These are phyloP conservation scores for Globisporangium canariense DNA, from an alignment of 352 stramenopile genomes.

Conservation along the genomic window DNA sequence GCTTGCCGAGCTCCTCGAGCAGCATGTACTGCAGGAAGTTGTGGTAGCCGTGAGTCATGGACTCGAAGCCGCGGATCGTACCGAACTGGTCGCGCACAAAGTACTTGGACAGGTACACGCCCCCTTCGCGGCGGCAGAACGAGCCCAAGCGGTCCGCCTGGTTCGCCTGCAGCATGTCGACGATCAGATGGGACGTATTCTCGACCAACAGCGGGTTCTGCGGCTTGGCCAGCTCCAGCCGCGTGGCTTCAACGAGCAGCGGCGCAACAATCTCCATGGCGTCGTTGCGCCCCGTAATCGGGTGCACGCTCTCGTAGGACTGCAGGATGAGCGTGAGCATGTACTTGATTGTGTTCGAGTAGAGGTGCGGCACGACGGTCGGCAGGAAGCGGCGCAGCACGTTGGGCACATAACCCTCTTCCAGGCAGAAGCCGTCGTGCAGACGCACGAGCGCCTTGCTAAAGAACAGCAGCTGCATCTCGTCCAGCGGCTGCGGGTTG, in stretches of 20 bases:
- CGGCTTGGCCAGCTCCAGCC: conserved; percentile 27
- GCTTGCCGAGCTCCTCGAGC: conserved; percentile 80
- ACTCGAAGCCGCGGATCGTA: conserved; percentile 85
- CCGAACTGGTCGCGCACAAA: conserved; percentile 88
- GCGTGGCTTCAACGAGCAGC: conserved; percentile 52
- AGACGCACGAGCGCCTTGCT: conserved; percentile 85
- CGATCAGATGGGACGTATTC: conserved; percentile 72
- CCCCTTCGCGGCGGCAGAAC: conserved; percentile 76
- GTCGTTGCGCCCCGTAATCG: conserved; percentile 83
- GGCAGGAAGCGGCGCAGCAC: conserved; percentile 79
- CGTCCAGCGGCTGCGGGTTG: conserved; percentile 69
- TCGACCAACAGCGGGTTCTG: conserved; percentile 61
- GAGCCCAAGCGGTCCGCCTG: conserved; percentile 80
- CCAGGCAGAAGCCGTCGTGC: conserved; percentile 82
- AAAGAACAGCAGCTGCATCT: conserved; percentile 87
- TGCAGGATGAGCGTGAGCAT: conserved; percentile 87
- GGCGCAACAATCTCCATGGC: conserved; percentile 82
- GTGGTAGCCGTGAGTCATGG: conserved; percentile 87
- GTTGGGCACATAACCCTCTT: conserved; percentile 83
- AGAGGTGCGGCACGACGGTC: conserved; percentile 74
- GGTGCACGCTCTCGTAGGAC: conserved; percentile 86
- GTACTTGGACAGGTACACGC: conserved; percentile 85
- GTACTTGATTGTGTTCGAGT: conserved; percentile 89
- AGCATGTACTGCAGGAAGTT: conserved; percentile 90
- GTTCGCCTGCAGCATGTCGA: conserved; percentile 87